phyloP scores from a whole-genome alignment of 768 basidiomycete genomes.

The Suillus variegatus region DNA sequence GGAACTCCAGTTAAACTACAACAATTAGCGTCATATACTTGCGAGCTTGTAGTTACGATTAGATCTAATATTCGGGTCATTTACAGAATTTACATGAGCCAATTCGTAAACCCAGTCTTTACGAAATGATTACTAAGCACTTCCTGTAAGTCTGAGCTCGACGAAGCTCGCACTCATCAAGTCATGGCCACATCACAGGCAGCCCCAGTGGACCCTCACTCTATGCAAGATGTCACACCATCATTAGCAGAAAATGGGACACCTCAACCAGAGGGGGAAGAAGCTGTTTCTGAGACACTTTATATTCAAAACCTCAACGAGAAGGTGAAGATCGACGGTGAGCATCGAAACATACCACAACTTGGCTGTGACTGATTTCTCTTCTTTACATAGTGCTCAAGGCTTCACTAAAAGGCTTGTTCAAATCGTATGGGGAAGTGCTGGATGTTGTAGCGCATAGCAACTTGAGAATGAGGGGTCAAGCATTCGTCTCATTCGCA shows the following conservation, averaged over 20 bases:
- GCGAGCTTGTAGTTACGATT: neutral
- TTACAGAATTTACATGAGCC: no score
- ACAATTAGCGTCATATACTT: neutral
- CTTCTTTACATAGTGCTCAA: constrained; percentile 66
- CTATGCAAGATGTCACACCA: constrained; percentile 26
- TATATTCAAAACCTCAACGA: constrained; percentile 98
- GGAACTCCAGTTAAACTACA: neutral
- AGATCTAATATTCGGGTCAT: neutral
- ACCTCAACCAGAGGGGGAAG: constrained; percentile 35
- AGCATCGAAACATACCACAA: constrained; percentile 5
- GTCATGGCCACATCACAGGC: constrained; percentile 40
- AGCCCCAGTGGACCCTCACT: constrained; percentile 28
- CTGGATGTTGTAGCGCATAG: constrained; percentile 94
- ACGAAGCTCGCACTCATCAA: constrained; percentile 9
- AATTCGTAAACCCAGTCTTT: neutral
- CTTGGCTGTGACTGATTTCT: constrained; percentile 13
- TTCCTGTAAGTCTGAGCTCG: neutral
- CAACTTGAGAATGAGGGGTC: constrained; percentile 96
- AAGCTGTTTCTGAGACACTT: constrained; percentile 76
- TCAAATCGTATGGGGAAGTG: constrained; percentile 92
- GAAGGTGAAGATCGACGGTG: constrained; percentile 83
- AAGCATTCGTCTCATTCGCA: constrained; percentile 94
- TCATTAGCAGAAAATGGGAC: constrained; percentile 17
- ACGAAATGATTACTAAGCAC: constrained; percentile 5
- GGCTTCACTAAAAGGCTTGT: constrained; percentile 81